A percentile compares a stretch with the other conserved stretches of the same genome.
Evolutionary conservation across 2,329 filamentous ascomycete genomes (phyloP).

Genomic region (Aspergillus sp.): DNA sequence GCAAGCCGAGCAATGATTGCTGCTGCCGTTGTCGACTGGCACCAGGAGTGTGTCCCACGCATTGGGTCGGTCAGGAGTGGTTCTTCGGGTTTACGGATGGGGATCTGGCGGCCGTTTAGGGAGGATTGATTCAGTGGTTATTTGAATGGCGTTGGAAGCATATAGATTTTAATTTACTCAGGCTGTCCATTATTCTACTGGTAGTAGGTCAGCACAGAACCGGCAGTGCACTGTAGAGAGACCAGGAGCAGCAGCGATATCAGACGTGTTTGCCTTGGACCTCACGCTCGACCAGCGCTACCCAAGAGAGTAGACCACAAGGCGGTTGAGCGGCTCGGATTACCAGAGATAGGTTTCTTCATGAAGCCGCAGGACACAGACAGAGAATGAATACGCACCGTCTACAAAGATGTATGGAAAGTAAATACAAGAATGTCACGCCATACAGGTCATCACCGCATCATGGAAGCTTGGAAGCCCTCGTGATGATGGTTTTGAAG

Average conservation of each 20-base stretch:
- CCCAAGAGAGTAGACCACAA: slow-evolving; percentile 9
- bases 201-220: no score
- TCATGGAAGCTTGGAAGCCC: slow-evolving; percentile 35
- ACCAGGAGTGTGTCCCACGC: no score
- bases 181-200: neutral
- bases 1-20: slow-evolving; percentile 4
- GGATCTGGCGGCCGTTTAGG: no score
- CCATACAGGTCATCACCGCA: slow-evolving; percentile 39
- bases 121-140: neutral
- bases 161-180: neutral
- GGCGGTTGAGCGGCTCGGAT: slow-evolving; percentile 37
- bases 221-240: no score
- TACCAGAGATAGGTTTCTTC: slow-evolving; percentile 27
- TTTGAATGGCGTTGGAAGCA: neutral
- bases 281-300: slow-evolving; percentile 34
- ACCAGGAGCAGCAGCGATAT: neutral
- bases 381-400: slow-evolving; percentile 2
- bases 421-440: slow-evolving; percentile 24
- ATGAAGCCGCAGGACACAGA: slow-evolving; percentile 1
- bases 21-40: no score
- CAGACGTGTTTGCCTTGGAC: slow-evolving; percentile 28
- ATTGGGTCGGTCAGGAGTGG: neutral
- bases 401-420: slow-evolving; percentile 4
- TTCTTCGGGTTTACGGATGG: neutral
- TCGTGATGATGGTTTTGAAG: slow-evolving; percentile 80